Conservation (phyloP, 768 basidiomycete species). For the Calvatia gigantea region DNA sequence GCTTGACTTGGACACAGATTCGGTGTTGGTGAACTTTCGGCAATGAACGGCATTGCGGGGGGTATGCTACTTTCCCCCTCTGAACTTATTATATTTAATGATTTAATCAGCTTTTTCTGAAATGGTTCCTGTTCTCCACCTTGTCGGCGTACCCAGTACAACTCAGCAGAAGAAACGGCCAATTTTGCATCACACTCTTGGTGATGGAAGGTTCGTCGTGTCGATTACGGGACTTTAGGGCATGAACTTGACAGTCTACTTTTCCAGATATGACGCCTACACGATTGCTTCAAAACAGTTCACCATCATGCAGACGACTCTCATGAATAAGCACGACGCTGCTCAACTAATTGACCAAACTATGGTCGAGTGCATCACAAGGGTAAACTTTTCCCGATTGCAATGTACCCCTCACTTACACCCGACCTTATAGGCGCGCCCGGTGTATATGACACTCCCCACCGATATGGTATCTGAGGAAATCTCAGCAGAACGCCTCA, state of each 20-base stretch:
- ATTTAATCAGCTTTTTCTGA: conserved; percentile 66
- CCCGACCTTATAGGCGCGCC: conserved; percentile 59
- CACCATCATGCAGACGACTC: conserved; percentile 60
- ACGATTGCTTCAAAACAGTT: conserved; percentile 71
- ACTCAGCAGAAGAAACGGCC: conserved; percentile 64
- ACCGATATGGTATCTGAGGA: conserved; percentile 74
- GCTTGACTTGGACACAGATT: conserved; percentile 43
- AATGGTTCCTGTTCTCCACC: conserved; percentile 84
- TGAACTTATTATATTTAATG: not conserved
- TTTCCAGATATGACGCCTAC: conserved; percentile 73
- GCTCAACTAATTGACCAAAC: conserved; percentile 75
- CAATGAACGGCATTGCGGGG: conserved; percentile 80
- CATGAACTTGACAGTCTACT: not conserved
- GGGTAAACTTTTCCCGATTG: conserved; percentile 28
- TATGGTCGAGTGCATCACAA: conserved; percentile 63
- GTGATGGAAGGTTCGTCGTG: conserved; percentile 60
- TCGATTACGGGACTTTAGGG: not conserved
- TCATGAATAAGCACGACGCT: conserved; percentile 53
- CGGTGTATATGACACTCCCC: conserved; percentile 85
- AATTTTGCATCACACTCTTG: conserved; percentile 84
- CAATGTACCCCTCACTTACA: not conserved
- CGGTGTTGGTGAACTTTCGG: conserved; percentile 88
- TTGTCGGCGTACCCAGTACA: conserved; percentile 81
- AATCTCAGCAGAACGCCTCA: conserved; percentile 62
- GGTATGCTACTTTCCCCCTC: conserved; percentile 30